A percentile compares a stretch with the other conserved stretches of the same genome.
phyloP scores from a whole-genome alignment of 108 stramenopile species.

The Cyclotella kingstonii region DNA sequence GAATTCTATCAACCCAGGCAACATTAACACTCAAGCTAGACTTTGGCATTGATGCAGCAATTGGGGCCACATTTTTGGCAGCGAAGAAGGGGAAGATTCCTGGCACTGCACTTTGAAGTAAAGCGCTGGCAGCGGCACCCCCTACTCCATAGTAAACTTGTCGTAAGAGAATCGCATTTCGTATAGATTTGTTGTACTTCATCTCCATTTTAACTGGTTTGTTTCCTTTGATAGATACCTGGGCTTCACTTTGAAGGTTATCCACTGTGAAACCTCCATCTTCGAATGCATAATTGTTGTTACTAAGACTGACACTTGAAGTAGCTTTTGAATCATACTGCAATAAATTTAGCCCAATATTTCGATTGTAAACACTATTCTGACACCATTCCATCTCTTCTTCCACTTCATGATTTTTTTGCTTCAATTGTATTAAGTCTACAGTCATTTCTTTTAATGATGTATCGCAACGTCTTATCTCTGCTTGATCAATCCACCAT shows the following conservation, averaged over 20 bases:
- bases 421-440: background rate
- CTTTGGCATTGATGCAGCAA: background rate
- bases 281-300: background rate
- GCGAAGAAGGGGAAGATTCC: background rate
- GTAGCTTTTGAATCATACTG: background rate
- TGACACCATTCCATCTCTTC: slow-evolving; percentile 11
- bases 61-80: slow-evolving; percentile 1
- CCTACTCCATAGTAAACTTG: slow-evolving; percentile 29
- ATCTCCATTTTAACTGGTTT: slow-evolving; percentile 34
- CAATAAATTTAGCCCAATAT: background rate
- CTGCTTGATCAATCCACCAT: slow-evolving; percentile 17
- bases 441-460: slow-evolving; percentile 2
- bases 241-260: no score
- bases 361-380: background rate
- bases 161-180: slow-evolving; percentile 22
- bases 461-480: slow-evolving; percentile 11
- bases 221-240: no score
- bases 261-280: no score
- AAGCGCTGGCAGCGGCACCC: slow-evolving; percentile 12
- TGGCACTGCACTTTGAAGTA: slow-evolving; percentile 8
- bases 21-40: background rate
- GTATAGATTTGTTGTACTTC: slow-evolving; percentile 36
- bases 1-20: slow-evolving; percentile 15
- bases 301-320: background rate
- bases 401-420: slow-evolving; percentile 2